These are phyloP conservation scores for Bretziella fagacearum DNA, from an alignment of 2,329 filamentous ascomycete genomes.

Conservation along the genomic window DNA sequence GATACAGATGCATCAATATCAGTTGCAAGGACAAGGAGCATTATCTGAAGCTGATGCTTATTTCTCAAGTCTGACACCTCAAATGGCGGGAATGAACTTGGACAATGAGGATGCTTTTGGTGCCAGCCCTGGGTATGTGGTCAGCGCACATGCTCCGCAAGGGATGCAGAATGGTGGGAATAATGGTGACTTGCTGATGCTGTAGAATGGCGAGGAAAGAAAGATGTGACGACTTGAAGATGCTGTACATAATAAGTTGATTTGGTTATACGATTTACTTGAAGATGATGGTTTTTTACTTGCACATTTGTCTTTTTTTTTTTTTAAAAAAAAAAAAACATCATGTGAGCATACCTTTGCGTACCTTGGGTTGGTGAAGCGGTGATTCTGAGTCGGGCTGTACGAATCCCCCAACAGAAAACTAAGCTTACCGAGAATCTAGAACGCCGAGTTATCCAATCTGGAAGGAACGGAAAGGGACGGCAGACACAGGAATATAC, in stretches of 20 bases:
- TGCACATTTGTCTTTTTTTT: no score
- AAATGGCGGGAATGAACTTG: slow-evolving; percentile 56
- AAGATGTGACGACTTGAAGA: background rate
- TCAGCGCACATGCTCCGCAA: slow-evolving; percentile 67
- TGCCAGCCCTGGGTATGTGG: slow-evolving; percentile 42
- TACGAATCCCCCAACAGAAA: no score
- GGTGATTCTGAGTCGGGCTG: no score
- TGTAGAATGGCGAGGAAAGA: slow-evolving; percentile 31
- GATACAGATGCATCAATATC: background rate
- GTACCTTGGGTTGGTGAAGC: no score
- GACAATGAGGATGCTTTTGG: slow-evolving; percentile 49
- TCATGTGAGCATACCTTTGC: no score
- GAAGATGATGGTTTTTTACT: background rate
- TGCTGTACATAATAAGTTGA: background rate
- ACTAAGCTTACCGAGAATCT: no score
- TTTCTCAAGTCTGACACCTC: slow-evolving; percentile 63
- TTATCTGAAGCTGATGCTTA: slow-evolving; percentile 79
- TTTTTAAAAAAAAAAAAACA: no score
- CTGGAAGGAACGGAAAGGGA: no score
- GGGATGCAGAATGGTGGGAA: slow-evolving; percentile 45
- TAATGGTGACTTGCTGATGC: slow-evolving; percentile 55
- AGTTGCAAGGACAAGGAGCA: slow-evolving; percentile 25
- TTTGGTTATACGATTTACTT: background rate
- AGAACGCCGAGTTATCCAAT: no score
- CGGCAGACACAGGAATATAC: no score